Conservation (phyloP, 2,329 filamentous ascomycete species). For the Elsinoe arachidis region DNA sequence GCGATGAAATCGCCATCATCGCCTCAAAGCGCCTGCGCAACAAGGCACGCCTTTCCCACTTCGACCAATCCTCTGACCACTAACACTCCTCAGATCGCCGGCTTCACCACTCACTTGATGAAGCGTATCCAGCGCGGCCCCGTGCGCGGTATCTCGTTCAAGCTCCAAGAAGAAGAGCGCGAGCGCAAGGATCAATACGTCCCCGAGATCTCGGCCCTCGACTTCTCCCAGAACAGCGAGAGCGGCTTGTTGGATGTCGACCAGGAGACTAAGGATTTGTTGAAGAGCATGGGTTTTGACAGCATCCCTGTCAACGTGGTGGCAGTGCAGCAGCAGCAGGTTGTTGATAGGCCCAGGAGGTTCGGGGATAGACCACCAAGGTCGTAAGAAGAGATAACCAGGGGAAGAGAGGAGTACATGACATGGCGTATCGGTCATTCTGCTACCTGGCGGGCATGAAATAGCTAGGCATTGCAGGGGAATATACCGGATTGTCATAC, state of each 20-base stretch:
- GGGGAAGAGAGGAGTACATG: background rate
- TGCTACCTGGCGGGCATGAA: conserved; percentile 14
- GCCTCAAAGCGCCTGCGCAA: conserved; percentile 98
- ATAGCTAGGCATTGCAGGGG: conserved; percentile 11
- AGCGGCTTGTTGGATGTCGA: conserved; percentile 91
- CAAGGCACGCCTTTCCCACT: conserved; percentile 57
- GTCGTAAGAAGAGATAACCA: conserved; percentile 15
- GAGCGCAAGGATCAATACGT: conserved; percentile 99
- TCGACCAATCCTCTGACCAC: background rate
- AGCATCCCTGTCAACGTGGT: conserved; percentile 94
- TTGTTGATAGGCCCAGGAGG: conserved; percentile 70
- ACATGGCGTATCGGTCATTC: conserved; percentile 11
- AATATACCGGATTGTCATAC: conserved; percentile 3
- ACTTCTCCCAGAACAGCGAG: conserved; percentile 93
- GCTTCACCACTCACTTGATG: conserved; percentile 95
- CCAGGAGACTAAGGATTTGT: conserved; percentile 94
- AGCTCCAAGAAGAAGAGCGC: conserved; percentile 99
- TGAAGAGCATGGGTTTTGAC: conserved; percentile 99
- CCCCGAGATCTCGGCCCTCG: conserved; percentile 94
- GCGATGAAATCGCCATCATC: conserved; percentile 99
- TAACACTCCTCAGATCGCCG: conserved; percentile 61
- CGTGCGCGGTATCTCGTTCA: conserved; percentile 99
- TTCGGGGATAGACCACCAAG: conserved; percentile 56
- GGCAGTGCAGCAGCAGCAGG: conserved; percentile 79
- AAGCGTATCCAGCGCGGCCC: conserved; percentile 99